Evolutionary conservation across 2,329 filamentous ascomycete genomes (phyloP), one percentile per base, ranked within the genome.

Genomic region (Aulographum hederae): DNA sequence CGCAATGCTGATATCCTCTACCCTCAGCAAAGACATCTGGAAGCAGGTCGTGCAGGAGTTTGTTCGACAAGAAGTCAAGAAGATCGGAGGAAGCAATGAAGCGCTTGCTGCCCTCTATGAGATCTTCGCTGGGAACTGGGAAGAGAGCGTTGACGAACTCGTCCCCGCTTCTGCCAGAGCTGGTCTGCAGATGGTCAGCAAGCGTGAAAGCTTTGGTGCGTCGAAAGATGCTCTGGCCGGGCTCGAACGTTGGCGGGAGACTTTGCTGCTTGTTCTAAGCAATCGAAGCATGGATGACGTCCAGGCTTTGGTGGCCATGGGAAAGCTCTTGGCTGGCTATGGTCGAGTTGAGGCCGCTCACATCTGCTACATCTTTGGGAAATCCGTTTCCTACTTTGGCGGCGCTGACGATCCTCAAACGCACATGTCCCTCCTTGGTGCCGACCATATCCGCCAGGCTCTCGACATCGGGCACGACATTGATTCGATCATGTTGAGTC

Each of bases 11-110:
- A 76, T 98, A 21, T 78, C 89, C 51, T 92, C 55, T 5, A 89
- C 81, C 2, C 62, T 79, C 3, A 78, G 81, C 15, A 64, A 61
- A 28, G 59, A 65, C 4, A 62, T 91, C 2, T 95, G 91, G 68
- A 91, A 84, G 50, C 80, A 91, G 48, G 85, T 98, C 17, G 73
- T 84, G 1, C 84, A 92, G 45, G 89, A 98, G 46, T 98, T 98
- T 46, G 78, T 98, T 13, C 77, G 84, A 41, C 85, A 91, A 45
- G 89, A 98, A 51, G 81, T 98, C 34, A 91, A 89, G 49, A 76
- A 76, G 32, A 61, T 75, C 3, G 73, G 79, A 2, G 72, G 75
- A 33, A 17, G 29, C 18, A 84, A 84, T 32, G 79, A 94, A 51
- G 80, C 86, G 2, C 63, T 98, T 28, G 85, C 86, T 18, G 82